phyloP scores from a whole-genome alignment of 768 basidiomycete genomes.

The Mycena galericulata region DNA sequence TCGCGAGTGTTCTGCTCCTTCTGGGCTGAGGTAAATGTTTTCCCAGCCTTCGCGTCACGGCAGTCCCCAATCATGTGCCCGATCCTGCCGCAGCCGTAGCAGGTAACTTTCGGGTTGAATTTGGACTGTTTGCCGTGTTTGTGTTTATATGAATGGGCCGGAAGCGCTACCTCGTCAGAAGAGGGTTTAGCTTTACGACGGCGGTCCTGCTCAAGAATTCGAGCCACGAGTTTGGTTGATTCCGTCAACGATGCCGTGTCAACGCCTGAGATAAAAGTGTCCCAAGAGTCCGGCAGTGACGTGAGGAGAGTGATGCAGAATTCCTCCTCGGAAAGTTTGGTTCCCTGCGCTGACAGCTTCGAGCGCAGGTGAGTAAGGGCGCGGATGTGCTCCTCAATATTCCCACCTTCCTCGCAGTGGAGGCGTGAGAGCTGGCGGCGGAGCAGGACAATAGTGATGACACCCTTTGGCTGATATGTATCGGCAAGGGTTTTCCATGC shows the following conservation, averaged over 20 bases:
- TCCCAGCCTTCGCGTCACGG: constrained; percentile 7
- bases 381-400: constrained; percentile 46
- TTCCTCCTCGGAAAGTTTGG: constrained; percentile 37
- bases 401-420: constrained; percentile 4
- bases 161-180: constrained; percentile 12
- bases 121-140: constrained; percentile 5
- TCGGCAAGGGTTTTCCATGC: constrained; percentile 43
- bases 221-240: constrained; percentile 36
- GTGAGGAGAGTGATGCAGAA: not conserved
- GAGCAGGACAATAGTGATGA: constrained; percentile 12
- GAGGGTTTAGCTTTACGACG: constrained; percentile 18
- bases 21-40: constrained; percentile 15
- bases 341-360: constrained; percentile 38
- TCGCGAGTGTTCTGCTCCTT: constrained; percentile 16
- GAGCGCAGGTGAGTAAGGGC: constrained; percentile 39
- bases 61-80: constrained; percentile 13
- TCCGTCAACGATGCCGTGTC: constrained; percentile 35
- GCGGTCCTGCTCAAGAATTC: constrained; percentile 39
- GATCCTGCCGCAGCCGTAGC: constrained; percentile 9
- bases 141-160: constrained; percentile 1
- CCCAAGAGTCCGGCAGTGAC: constrained; percentile 37
- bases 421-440: constrained; percentile 6
- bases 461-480: constrained; percentile 39
- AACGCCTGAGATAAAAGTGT: constrained; percentile 40
- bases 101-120: constrained; percentile 6